Evolutionary conservation across 495 filamentous ascomycete genomes (phyloP), one percentile per base, ranked within the genome.

Genomic region (Chaetomium cochliodes): DNA sequence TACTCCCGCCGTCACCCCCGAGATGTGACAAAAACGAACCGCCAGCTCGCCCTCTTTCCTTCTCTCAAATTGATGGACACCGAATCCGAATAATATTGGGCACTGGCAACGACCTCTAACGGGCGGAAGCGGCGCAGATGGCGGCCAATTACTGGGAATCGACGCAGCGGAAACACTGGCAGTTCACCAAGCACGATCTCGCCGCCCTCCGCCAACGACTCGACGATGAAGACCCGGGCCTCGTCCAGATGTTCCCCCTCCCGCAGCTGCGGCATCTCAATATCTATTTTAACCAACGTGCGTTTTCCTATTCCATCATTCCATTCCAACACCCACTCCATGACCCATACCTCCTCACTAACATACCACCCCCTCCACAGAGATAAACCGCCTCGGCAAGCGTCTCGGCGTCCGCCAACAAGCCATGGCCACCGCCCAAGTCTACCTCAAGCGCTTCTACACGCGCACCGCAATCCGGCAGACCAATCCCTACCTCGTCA

Each of bases 121-220:
- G 33, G 44, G 62, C 47, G 18, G 22, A 42, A 23, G 30, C 46
- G 5, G 50, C 28, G 9, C 26, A 50, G 16, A 98, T 98, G 94
- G 92, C 94, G 59, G 91, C 93, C 70, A 97, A 94, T 76, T 98
- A 90, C 77, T 98, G 96, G 94, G 90, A 89, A 61, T 97, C 93
- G 56, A 92, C 92, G 18, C 94, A 98, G 77, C 85, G 89, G 60
- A 86, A 84, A 67, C 84, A 90, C 77, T 98, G 96, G 96, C 87
- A 91, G 63, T 97, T 94, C 78, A 86, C 92, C 47, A 87, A 89
- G 68, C 86, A 89, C 68, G 86, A 89, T 67, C 81, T 98, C 53
- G 84, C 86, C 13, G 84, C 88, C 47, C 83, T 89, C 71, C 87
- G 94, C 60, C 82, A 87, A 64, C 79, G 82, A 65, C 84, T 96